Evolutionary conservation across 768 basidiomycete species (phyloP).

Genomic region (Lactarius trivialis): DNA sequence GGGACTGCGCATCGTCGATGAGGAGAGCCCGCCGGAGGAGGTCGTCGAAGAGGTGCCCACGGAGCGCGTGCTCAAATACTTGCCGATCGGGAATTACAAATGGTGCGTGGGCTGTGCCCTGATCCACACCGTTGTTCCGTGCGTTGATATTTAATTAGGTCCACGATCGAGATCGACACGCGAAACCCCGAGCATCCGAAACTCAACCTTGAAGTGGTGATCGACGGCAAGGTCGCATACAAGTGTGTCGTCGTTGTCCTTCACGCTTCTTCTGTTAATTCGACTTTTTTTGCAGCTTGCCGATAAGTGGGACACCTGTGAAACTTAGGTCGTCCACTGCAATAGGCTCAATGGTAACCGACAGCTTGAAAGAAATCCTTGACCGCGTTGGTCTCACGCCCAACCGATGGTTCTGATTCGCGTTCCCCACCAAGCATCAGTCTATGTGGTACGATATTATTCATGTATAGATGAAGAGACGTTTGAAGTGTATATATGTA

Average conservation of each 20-base stretch:
- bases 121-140: too few relatives aligned
- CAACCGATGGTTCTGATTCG: conserved; percentile 47
- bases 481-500: not conserved
- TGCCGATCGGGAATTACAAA: conserved; percentile 61
- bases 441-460: conserved; percentile 8
- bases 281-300: conserved; percentile 33
- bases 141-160: too few relatives aligned
- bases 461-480: conserved; percentile 5
- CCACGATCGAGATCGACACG: conserved; percentile 65
- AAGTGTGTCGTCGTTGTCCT: conserved; percentile 34
- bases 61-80: conserved; percentile 51
- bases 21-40: conserved; percentile 24
- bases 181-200: conserved; percentile 43
- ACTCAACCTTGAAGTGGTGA: conserved; percentile 49
- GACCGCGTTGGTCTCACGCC: conserved; percentile 49
- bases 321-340: conserved; percentile 38
- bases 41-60: conserved; percentile 40
- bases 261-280: not conserved
- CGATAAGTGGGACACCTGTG: conserved; percentile 44
- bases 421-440: not conserved
- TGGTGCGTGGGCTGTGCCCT: conserved; percentile 51
- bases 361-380: conserved; percentile 48
- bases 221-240: conserved; percentile 52
- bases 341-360: conserved; percentile 41
- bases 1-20: conserved; percentile 25